Evolutionary conservation across 1,139 yeast species (phyloP).

Genomic region (Lodderomyces orthopsilosis): DNA sequence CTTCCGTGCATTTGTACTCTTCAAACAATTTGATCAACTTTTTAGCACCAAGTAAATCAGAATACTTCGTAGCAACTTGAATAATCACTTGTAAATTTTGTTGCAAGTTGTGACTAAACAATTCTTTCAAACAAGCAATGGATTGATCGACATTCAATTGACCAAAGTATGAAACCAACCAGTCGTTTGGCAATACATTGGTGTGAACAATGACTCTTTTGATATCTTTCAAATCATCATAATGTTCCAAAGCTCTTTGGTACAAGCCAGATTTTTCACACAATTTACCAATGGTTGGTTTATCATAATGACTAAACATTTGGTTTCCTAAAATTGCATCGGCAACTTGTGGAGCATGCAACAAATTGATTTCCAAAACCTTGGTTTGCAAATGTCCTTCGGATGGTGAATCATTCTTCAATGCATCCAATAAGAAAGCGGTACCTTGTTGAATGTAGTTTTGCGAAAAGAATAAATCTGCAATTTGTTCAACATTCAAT

Average conservation of each 20-base stretch:
- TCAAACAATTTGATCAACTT: slow-evolving; percentile 87
- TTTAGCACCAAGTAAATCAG: slow-evolving; percentile 87
- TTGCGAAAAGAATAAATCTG: slow-evolving; percentile 93
- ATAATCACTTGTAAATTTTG: slow-evolving; percentile 91
- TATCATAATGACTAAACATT: slow-evolving; percentile 94
- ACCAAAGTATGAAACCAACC: slow-evolving; percentile 92
- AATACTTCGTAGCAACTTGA: slow-evolving; percentile 95
- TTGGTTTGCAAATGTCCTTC: slow-evolving; percentile 97
- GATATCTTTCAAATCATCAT: slow-evolving; percentile 90
- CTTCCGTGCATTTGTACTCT: slow-evolving; percentile 89
- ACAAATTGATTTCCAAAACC: slow-evolving; percentile 84
- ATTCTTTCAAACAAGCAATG: slow-evolving; percentile 80
- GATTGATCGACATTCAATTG: slow-evolving; percentile 94
- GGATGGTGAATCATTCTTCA: slow-evolving; percentile 90
- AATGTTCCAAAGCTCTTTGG: slow-evolving; percentile 95
- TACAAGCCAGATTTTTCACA: slow-evolving; percentile 92
- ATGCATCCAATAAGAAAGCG: slow-evolving; percentile 93
- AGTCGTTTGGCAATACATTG: slow-evolving; percentile 80
- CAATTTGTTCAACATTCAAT: slow-evolving; percentile 79
- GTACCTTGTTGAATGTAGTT: slow-evolving; percentile 97
- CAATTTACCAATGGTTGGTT: slow-evolving; percentile 85
- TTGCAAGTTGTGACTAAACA: slow-evolving; percentile 76
- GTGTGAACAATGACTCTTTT: slow-evolving; percentile 93
- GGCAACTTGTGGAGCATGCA: slow-evolving; percentile 99
- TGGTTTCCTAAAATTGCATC: slow-evolving; percentile 96